A percentile compares a stretch with the other conserved stretches of the same genome.
Conservation (phyloP, 1,139 yeast species). For the Pichia sp. region DNA sequence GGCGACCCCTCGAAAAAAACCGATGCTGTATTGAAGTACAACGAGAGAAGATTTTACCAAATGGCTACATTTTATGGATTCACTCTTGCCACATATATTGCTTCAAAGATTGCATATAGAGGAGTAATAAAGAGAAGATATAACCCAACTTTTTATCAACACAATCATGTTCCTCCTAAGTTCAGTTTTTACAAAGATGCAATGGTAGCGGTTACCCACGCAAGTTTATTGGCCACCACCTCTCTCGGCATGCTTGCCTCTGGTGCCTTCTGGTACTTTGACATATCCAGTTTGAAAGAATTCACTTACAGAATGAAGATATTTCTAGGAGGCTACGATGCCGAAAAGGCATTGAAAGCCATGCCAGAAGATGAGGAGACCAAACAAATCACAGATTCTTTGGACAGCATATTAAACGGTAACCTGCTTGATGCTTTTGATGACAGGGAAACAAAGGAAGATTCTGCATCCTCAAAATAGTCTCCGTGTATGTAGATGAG, state of each 20-base stretch:
- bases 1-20: slow-evolving; percentile 26
- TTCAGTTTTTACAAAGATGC: slow-evolving; percentile 82
- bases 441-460: slow-evolving; percentile 1
- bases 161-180: slow-evolving; percentile 82
- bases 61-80: slow-evolving; percentile 70
- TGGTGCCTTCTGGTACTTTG: slow-evolving; percentile 77
- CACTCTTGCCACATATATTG: slow-evolving; percentile 65
- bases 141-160: slow-evolving; percentile 74
- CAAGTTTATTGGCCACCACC: slow-evolving; percentile 69
- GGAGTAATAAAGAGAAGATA: slow-evolving; percentile 71
- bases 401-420: slow-evolving; percentile 19
- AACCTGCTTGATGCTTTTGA: slow-evolving; percentile 12
- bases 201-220: slow-evolving; percentile 78
- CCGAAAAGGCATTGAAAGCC: slow-evolving; percentile 44
- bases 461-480: not conserved
- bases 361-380: slow-evolving; percentile 70
- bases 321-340: slow-evolving; percentile 64
- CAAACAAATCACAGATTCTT: slow-evolving; percentile 40
- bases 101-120: slow-evolving; percentile 70
- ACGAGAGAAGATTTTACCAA: slow-evolving; percentile 62
- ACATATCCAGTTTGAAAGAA: slow-evolving; percentile 63
- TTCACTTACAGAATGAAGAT: slow-evolving; percentile 68
- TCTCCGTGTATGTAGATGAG: not conserved
- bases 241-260: slow-evolving; percentile 68
- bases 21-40: slow-evolving; percentile 33